Evolutionary conservation across 495 filamentous ascomycete genomes (phyloP).

Genomic region (Xylaria telfairii): DNA sequence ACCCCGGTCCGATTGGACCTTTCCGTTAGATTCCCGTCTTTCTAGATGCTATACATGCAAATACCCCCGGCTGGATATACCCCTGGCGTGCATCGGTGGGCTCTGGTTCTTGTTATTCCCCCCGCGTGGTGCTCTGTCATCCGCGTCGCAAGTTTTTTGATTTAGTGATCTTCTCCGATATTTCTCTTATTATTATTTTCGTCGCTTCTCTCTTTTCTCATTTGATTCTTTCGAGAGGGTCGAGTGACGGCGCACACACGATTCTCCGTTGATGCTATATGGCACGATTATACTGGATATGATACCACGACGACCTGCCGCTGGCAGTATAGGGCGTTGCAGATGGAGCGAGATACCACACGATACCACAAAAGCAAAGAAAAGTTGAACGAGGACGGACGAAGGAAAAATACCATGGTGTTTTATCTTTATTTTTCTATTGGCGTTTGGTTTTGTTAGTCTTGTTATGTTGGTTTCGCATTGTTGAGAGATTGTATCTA

Average conservation of each 20-base stretch:
- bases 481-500: conserved; percentile 16
- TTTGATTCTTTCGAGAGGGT: conserved; percentile 24
- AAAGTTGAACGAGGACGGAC: conserved; percentile 34
- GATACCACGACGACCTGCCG: conserved; percentile 44
- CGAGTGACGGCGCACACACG: conserved; percentile 34
- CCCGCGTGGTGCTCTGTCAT: neutral
- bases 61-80: conserved; percentile 65
- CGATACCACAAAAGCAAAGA: conserved; percentile 46
- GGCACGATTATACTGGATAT: conserved; percentile 42
- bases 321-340: conserved; percentile 43
- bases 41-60: conserved; percentile 52
- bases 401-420: conserved; percentile 39
- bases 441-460: conserved; percentile 29
- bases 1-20: conserved; percentile 87
- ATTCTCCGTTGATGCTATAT: conserved; percentile 41
- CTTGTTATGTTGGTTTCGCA: conserved; percentile 16
- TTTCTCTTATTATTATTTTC: conserved; percentile 18
- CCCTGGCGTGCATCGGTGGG: conserved; percentile 65
- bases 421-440: conserved; percentile 33
- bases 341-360: conserved; percentile 44
- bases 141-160: neutral
- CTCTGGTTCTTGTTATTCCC: conserved; percentile 45
- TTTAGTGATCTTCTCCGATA: conserved; percentile 32
- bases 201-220: conserved; percentile 22
- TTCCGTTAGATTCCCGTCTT: conserved; percentile 69